Evolutionary conservation across 2,329 filamentous ascomycete species (phyloP), one percentile per base, ranked within the genome.

Genomic region (Xylariaceae sp.): DNA sequence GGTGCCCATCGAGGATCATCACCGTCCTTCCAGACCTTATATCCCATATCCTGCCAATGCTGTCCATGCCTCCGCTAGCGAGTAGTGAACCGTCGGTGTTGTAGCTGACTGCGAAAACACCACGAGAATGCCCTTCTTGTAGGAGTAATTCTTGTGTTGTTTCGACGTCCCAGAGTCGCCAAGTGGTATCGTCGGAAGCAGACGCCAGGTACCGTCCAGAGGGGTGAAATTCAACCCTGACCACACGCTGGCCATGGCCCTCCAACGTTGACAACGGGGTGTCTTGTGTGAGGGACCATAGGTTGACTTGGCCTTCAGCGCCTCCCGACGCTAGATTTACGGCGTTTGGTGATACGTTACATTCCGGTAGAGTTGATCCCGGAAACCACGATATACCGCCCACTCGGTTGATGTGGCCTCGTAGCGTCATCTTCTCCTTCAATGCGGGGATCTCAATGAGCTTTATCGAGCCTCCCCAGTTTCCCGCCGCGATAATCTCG

Each of bases 11-110:
- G 2, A 98, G 72, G 50, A 97, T 87, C 86, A 96, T 96, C 47
- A 95, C 86, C 1, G 90, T 96, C 41, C 92, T 78, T 9, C 92
- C 92, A 1, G 88, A 92, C 39, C 92, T 77, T 26, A 97, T 61
- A 67, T 98, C 92, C 92, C 92, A 98, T 42, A 98, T 84, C 30
- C 92, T 80, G 3, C 90, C 92, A 39, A 96, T 90, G 54, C 88
- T 94, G 66, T 98, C 92, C 19, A 95, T 71, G 2, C 92, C 92
- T n/a, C 85, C 92, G 54, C 85, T 94, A 1, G 89, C 90, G 19
- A 97, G 67, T 2, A 98, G 72, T 2, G 88, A 94, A 1, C 92
- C 92, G 57, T 98, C 92, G 0, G 76, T 76, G 59, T 94, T 95
- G 68, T 97, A 97, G 56, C 81, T 80, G 36, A 97, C 76, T 0